Percentiles rank a stretch among this genome's conserved stretches.
phyloP scores from a whole-genome alignment of 495 filamentous ascomycete genomes.

The Aspergillus nidulans region DNA sequence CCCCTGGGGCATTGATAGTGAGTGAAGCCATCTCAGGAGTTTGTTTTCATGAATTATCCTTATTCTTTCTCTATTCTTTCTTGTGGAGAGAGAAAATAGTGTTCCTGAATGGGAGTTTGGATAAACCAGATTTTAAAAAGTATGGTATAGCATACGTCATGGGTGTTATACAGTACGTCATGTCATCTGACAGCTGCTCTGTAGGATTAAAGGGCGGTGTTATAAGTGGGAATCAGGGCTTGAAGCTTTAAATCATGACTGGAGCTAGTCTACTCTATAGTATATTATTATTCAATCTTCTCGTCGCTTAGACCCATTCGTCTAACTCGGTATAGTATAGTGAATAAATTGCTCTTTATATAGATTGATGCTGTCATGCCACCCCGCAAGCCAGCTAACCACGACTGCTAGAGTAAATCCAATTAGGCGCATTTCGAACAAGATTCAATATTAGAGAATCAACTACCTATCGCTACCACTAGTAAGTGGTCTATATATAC shows the following conservation, averaged over 20 bases:
- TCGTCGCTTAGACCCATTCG: not conserved
- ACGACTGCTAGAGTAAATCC: not conserved
- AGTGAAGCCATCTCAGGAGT: conserved; percentile 32
- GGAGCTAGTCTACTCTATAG: not conserved
- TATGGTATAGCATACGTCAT: not conserved
- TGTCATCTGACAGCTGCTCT: not conserved
- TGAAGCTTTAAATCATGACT: not conserved
- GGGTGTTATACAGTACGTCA: not conserved
- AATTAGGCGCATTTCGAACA: not conserved
- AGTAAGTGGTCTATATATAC: no score
- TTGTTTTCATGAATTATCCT: not conserved
- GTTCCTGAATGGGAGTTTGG: not conserved
- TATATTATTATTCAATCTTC: not conserved
- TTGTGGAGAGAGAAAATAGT: not conserved
- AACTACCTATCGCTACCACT: not conserved
- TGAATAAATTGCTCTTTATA: not conserved
- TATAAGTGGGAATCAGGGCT: not conserved
- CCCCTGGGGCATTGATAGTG: conserved; percentile 34
- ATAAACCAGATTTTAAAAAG: not conserved
- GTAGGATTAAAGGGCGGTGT: not conserved
- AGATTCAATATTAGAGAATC: not conserved
- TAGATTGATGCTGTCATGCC: not conserved
- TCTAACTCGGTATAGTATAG: no score
- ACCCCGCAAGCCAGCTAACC: not conserved
- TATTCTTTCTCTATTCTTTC: not conserved